Percentiles rank a stretch among this genome's conserved stretches.
phyloP scores from a whole-genome alignment of 768 basidiomycete genomes.

The Kwoniella shandongensis region DNA sequence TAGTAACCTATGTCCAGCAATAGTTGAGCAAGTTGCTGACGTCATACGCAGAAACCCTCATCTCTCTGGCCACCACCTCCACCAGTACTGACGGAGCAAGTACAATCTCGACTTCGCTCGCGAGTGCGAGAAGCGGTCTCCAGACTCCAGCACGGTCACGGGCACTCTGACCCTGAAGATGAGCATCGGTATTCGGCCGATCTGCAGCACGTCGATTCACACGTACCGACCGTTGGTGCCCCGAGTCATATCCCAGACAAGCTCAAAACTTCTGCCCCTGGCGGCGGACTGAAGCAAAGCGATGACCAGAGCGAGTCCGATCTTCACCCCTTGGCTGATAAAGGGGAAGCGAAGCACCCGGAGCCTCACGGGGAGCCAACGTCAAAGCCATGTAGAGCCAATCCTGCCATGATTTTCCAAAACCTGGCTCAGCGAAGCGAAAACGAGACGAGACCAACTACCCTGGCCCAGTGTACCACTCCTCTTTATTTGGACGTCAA shows the following conservation, averaged over 20 bases:
- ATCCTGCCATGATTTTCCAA: conserved; percentile 35
- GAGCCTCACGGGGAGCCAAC: conserved; percentile 34
- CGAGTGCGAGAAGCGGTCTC: conserved; percentile 44
- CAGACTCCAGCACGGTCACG: conserved; percentile 18
- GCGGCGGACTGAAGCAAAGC: conserved; percentile 9
- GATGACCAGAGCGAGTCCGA: conserved; percentile 18
- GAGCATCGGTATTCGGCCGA: conserved; percentile 2
- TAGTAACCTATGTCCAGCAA: conserved; percentile 1
- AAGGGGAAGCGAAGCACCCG: conserved; percentile 37
- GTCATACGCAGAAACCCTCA: conserved; percentile 51
- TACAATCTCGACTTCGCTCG: conserved; percentile 40
- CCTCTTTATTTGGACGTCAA: conserved; percentile 49
- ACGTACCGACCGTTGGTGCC: neutral
- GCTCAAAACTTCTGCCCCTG: conserved; percentile 18
- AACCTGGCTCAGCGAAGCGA: conserved; percentile 15
- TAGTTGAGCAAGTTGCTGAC: conserved; percentile 7
- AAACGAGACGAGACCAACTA: conserved; percentile 21
- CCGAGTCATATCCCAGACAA: conserved; percentile 18
- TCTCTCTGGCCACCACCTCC: conserved; percentile 55
- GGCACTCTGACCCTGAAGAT: conserved; percentile 16
- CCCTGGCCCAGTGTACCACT: conserved; percentile 38
- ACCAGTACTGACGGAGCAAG: conserved; percentile 48
- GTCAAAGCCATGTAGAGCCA: conserved; percentile 37
- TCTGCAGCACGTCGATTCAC: neutral
- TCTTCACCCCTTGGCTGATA: conserved; percentile 38